Percentiles rank a stretch among this genome's conserved stretches.
phyloP scores from a whole-genome alignment of 75 land plant species.

The Picea glauca region DNA sequence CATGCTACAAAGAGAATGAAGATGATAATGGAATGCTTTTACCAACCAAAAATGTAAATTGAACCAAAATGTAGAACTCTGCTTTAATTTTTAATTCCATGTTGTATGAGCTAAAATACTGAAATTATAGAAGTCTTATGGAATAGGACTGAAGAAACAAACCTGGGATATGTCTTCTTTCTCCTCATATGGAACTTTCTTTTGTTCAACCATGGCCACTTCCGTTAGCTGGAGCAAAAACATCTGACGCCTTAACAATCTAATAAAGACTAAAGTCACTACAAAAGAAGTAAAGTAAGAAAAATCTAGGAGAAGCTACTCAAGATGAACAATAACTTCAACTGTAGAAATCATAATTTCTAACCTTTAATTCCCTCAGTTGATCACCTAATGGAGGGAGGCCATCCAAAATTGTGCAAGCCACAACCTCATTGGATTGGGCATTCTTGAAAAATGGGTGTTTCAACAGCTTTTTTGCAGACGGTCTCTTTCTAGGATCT shows the following conservation, averaged over 20 bases:
- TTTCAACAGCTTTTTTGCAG: slow-evolving; percentile 28
- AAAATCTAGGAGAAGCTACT: neutral
- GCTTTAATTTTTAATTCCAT: neutral
- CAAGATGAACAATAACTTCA: neutral
- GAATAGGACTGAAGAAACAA: neutral
- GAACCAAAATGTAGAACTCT: neutral
- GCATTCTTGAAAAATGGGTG: slow-evolving; percentile 25
- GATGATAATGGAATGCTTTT: neutral
- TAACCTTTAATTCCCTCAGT: slow-evolving; percentile 28
- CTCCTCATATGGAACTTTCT: slow-evolving; percentile 31
- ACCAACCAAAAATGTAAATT: neutral
- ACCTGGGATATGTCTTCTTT: slow-evolving; percentile 38
- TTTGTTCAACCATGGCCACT: slow-evolving; percentile 26
- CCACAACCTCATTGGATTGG: slow-evolving; percentile 3
- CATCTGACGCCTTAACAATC: neutral
- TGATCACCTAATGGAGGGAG: slow-evolving; percentile 29
- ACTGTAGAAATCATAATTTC: neutral
- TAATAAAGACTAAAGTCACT: neutral
- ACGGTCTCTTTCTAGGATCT: slow-evolving; percentile 25
- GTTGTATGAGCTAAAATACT: slow-evolving; percentile 3
- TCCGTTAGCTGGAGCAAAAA: slow-evolving; percentile 29
- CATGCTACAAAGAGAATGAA: neutral
- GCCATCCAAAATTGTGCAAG: slow-evolving; percentile 18
- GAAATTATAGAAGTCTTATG: neutral
- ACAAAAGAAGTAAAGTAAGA: neutral